Evolutionary conservation across 306 rosid genomes (phyloP).

Genomic region (Vicia villosa): DNA sequence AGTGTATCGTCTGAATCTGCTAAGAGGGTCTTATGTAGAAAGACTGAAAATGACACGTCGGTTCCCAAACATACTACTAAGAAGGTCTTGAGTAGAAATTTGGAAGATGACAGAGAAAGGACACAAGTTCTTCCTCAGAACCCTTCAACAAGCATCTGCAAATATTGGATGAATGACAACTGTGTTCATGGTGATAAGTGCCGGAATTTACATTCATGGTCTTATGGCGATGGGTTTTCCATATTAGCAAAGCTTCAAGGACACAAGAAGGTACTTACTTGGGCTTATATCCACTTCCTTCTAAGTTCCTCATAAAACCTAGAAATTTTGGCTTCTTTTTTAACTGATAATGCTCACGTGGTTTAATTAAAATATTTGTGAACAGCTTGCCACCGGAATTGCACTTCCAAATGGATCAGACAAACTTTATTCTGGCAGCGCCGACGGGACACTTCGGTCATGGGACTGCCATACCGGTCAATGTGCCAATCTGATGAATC

Average conservation of each 20-base stretch:
- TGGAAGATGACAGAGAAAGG: background rate
- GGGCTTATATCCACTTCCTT: background rate
- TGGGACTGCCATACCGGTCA: conserved; percentile 54
- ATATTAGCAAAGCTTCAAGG: conserved; percentile 48
- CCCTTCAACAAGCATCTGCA: conserved; percentile 32
- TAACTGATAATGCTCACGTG: background rate
- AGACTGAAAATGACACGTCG: too few species aligned
- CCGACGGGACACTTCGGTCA: conserved; percentile 40
- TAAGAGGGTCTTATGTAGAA: background rate
- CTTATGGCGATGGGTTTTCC: conserved; percentile 38
- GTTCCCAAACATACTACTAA: background rate
- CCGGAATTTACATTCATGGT: conserved; percentile 44
- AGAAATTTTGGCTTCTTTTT: background rate
- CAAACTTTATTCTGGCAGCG: conserved; percentile 49
- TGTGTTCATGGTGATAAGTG: conserved; percentile 49
- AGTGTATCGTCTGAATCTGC: background rate
- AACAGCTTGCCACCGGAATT: conserved; percentile 49
- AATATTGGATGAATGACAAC: conserved; percentile 40
- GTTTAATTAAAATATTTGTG: background rate
- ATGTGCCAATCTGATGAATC: conserved; percentile 34
- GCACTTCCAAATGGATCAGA: conserved; percentile 34
- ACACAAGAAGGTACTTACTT: conserved; percentile 49
- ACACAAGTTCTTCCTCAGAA: background rate
- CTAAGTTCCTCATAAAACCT: background rate
- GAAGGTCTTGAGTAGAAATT: background rate